phyloP scores from a whole-genome alignment of 192 early-diverging fungal species.

The Coemansia sp. region DNA sequence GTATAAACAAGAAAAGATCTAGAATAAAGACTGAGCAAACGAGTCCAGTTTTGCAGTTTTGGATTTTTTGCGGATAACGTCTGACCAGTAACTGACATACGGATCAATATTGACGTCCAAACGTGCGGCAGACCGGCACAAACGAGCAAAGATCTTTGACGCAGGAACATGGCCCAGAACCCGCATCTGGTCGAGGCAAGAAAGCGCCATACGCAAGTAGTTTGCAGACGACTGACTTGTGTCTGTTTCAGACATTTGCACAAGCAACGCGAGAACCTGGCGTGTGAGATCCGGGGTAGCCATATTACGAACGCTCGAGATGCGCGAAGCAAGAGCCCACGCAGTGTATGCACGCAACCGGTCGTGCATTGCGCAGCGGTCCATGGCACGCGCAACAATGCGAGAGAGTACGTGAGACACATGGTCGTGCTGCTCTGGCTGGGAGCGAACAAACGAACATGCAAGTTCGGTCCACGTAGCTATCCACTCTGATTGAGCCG shows the following conservation, averaged over 20 bases:
- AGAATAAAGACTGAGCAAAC: constrained; percentile 39
- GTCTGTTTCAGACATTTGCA: neutral
- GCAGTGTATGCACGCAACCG: neutral
- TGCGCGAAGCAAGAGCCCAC: neutral
- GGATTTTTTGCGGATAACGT: constrained; percentile 3
- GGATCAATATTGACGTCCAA: constrained; percentile 13
- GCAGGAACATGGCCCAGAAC: constrained; percentile 17
- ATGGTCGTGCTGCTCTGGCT: neutral
- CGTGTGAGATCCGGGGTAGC: neutral
- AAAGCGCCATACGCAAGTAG: constrained; percentile 5
- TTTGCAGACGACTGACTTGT: neutral
- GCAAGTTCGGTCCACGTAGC: neutral
- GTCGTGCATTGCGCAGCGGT: neutral
- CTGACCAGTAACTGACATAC: constrained; percentile 15
- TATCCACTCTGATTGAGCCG: neutral
- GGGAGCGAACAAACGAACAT: neutral
- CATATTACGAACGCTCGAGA: too few species aligned
- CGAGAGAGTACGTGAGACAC: neutral
- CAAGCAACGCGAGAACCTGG: neutral
- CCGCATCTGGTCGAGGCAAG: constrained; percentile 28
- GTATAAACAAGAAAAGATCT: neutral
- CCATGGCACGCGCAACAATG: neutral
- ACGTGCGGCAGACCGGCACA: constrained; percentile 15
- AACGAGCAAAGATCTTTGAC: constrained; percentile 5
- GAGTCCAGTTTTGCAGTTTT: constrained; percentile 11